Evolutionary conservation across 1,139 yeast species (phyloP), one percentile per base, ranked within the genome.

Genomic region (Lodderomyces jiufengensis): DNA sequence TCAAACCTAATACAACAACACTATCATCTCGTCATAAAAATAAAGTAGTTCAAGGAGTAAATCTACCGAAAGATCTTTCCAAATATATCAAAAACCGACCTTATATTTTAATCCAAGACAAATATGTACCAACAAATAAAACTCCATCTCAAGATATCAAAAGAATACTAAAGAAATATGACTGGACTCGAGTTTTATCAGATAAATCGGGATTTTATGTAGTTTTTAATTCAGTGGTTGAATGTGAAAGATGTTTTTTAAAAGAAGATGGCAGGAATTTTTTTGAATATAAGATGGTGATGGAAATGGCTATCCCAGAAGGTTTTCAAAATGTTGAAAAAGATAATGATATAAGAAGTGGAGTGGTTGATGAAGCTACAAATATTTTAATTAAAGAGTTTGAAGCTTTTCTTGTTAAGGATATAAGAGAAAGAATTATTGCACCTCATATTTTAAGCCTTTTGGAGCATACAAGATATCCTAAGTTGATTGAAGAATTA

Each of bases 341-440:
- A 35, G 45, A 29, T 11, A 49, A 49, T 9, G 46, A 44, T 6
- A 47, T 41, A 32, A 40, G 41, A 29, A 41, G 41, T 25, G 38
- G 56, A 37, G 53, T 62, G 2, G 57, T 78, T 8, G 75, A 73
- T 24, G 86, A 80, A 38, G 84, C 95, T 0, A 66, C 76, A 1
- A 66, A 72, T 29, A 62, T 74, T 43, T 63, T 87, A 29, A 56
- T 80, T 24, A 75, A 74, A 40, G 95, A 87, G 44, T 70, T 87
- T 37, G 77, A 76, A 44, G 63, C 68, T 5, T 78, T 81, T 36
- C 58, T 87, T 35, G 63, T 79, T 25, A 81, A 83, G 43, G 95
- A 87, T 58, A 75, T 87, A 24, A 69, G 86, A 49, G 92, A 81
- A 50, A 75, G 88, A 45, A 63, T 84, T 5, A 73, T 85, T 24